Conservation (phyloP, 768 basidiomycete genomes). For the Pleurotus cornucopiae region DNA sequence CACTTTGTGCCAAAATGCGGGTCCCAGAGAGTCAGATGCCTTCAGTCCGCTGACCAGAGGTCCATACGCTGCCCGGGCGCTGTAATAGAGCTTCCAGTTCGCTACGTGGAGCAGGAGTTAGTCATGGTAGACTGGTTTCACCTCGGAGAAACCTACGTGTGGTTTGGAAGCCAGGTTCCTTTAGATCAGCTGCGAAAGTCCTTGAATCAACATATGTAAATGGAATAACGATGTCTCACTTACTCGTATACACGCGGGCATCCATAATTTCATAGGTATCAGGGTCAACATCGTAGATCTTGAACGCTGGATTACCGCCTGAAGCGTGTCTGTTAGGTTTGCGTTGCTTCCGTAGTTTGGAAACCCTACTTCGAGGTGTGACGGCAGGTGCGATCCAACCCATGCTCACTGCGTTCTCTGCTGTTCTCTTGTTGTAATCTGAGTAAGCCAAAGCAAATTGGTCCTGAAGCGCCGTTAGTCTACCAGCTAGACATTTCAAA, state of each 20-base stretch:
- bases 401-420: constrained; percentile 41
- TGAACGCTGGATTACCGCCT: constrained; percentile 56
- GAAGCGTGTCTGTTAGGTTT: not conserved
- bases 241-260: constrained; percentile 44
- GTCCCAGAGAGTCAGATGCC: constrained; percentile 28
- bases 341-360: not conserved
- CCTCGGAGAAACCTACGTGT: constrained; percentile 30
- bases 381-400: constrained; percentile 51
- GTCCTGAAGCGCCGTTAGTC: constrained; percentile 29
- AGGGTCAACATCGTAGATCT: constrained; percentile 61
- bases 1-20: constrained; percentile 58
- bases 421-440: constrained; percentile 41
- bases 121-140: not conserved
- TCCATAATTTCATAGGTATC: constrained; percentile 68
- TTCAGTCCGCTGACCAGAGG: constrained; percentile 27
- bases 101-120: constrained; percentile 24
- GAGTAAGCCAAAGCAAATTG: constrained; percentile 60
- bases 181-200: constrained; percentile 30
- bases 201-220: not conserved
- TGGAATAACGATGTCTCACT: constrained; percentile 12
- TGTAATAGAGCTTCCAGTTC: constrained; percentile 52
- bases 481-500: not conserved
- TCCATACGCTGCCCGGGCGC: constrained; percentile 49
- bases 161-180: constrained; percentile 39
- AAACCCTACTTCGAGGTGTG: constrained; percentile 47